Evolutionary conservation across 2,329 filamentous ascomycete species (phyloP).

Genomic region (Aspergillus ochraceoroseus): DNA sequence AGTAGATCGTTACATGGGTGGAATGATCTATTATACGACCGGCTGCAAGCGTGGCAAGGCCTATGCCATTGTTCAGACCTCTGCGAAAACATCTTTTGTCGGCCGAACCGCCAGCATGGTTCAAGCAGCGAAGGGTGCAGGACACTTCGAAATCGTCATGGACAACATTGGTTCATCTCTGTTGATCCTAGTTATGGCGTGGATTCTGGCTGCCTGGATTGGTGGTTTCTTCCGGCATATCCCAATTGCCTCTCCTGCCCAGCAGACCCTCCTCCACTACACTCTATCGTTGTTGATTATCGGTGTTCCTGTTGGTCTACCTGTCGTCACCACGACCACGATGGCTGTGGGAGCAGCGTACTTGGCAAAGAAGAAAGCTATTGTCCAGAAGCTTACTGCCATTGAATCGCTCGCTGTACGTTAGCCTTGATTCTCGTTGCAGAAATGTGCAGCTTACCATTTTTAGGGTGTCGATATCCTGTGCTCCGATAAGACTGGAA

Average conservation of each 20-base stretch:
- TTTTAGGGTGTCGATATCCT: constrained; percentile 63
- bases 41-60: constrained; percentile 76
- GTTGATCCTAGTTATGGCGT: constrained; percentile 70
- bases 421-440: neutral
- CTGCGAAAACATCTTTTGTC: constrained; percentile 68
- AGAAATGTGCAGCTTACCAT: constrained; percentile 9
- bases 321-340: constrained; percentile 72
- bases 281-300: constrained; percentile 68
- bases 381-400: constrained; percentile 73
- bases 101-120: constrained; percentile 69
- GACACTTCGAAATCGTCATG: constrained; percentile 79
- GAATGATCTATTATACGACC: constrained; percentile 71
- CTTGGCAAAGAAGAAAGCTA: constrained; percentile 70
- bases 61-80: constrained; percentile 63
- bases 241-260: constrained; percentile 51
- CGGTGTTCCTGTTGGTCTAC: constrained; percentile 75
- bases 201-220: constrained; percentile 69
- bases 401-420: constrained; percentile 66
- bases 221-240: constrained; percentile 72
- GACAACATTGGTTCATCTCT: constrained; percentile 71
- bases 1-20: constrained; percentile 64
- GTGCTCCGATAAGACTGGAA: constrained; percentile 79
- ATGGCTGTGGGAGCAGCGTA: constrained; percentile 73
- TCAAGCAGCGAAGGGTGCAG: constrained; percentile 67
- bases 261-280: constrained; percentile 64